Conservation (phyloP, 2,329 filamentous ascomycete genomes). For the Paracamarosporium sp. region DNA sequence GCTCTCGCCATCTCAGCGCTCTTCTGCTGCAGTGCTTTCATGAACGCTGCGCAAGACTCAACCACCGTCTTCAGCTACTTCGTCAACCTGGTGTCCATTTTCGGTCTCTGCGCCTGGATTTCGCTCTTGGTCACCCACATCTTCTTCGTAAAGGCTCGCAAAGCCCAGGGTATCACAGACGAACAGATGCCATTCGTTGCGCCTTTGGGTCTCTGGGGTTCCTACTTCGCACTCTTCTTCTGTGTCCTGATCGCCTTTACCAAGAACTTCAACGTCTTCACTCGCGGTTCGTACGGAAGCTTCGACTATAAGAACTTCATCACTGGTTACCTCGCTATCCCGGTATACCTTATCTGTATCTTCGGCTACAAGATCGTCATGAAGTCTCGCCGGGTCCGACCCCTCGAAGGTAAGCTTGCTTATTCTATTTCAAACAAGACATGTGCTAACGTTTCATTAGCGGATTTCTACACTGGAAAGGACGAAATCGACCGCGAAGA, state of each 20-base stretch:
- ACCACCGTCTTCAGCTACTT: constrained; percentile 56
- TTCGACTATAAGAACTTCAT: constrained; percentile 81
- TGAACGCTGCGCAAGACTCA: constrained; percentile 53
- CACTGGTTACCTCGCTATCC: constrained; percentile 78
- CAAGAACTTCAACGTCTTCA: constrained; percentile 82
- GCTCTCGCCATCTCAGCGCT: constrained; percentile 66
- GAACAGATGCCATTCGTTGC: constrained; percentile 64
- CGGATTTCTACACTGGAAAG: constrained; percentile 76
- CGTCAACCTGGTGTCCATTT: constrained; percentile 53
- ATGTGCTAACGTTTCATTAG: constrained; percentile 49
- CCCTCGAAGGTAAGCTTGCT: constrained; percentile 8
- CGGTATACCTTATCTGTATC: constrained; percentile 72
- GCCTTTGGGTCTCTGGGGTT: constrained; percentile 75
- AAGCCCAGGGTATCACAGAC: constrained; percentile 54
- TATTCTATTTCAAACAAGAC: constrained; percentile 53
- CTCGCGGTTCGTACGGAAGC: constrained; percentile 55
- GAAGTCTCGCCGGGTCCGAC: constrained; percentile 49
- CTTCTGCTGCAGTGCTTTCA: constrained; percentile 72
- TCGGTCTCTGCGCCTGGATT: constrained; percentile 55
- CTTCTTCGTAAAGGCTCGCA: constrained; percentile 54
- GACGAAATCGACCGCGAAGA: constrained; percentile 76
- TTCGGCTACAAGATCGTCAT: constrained; percentile 57
- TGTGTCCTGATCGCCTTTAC: constrained; percentile 69
- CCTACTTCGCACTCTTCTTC: constrained; percentile 70
- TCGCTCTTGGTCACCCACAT: constrained; percentile 58